Conservation (phyloP, 768 basidiomycete species). For the Gymnopilus dilepis region DNA sequence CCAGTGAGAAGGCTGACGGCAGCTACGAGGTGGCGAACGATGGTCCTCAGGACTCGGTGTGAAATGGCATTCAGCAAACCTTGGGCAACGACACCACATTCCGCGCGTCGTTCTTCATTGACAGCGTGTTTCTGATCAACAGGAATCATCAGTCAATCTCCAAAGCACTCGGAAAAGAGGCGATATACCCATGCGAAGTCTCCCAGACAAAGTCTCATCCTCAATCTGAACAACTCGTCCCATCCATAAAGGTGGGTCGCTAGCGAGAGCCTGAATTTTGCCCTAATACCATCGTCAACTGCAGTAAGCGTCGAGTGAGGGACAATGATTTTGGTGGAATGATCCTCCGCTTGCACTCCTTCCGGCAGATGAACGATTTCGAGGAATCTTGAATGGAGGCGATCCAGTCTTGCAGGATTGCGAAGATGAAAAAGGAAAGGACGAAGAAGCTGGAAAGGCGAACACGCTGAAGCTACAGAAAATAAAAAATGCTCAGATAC, state of each 20-base stretch:
- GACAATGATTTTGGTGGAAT: slow-evolving; percentile 36
- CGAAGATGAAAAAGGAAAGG: slow-evolving; percentile 54
- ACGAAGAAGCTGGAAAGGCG: slow-evolving; percentile 57
- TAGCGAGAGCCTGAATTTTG: slow-evolving; percentile 56
- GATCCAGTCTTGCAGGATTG: slow-evolving; percentile 29
- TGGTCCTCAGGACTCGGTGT: slow-evolving; percentile 54
- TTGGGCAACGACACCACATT: slow-evolving; percentile 60
- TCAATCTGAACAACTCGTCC: slow-evolving; percentile 53
- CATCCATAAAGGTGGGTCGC: slow-evolving; percentile 66
- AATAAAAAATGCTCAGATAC: neutral
- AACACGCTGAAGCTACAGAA: slow-evolving; percentile 42
- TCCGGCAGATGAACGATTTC: slow-evolving; percentile 40
- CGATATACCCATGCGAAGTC: slow-evolving; percentile 54
- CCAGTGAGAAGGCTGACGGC: slow-evolving; percentile 48
- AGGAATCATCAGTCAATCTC: neutral
- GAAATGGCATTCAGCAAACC: slow-evolving; percentile 55
- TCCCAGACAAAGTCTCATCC: slow-evolving; percentile 60
- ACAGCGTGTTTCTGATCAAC: slow-evolving; percentile 51
- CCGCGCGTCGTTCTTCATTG: slow-evolving; percentile 38
- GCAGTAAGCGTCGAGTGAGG: slow-evolving; percentile 31
- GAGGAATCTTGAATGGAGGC: slow-evolving; percentile 40
- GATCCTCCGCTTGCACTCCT: slow-evolving; percentile 29
- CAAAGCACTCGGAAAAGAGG: neutral
- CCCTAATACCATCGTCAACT: slow-evolving; percentile 40
- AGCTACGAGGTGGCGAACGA: slow-evolving; percentile 62